phyloP scores from a whole-genome alignment of 1,284 basidiomycete genomes.

The Clitocybe nebularis region DNA sequence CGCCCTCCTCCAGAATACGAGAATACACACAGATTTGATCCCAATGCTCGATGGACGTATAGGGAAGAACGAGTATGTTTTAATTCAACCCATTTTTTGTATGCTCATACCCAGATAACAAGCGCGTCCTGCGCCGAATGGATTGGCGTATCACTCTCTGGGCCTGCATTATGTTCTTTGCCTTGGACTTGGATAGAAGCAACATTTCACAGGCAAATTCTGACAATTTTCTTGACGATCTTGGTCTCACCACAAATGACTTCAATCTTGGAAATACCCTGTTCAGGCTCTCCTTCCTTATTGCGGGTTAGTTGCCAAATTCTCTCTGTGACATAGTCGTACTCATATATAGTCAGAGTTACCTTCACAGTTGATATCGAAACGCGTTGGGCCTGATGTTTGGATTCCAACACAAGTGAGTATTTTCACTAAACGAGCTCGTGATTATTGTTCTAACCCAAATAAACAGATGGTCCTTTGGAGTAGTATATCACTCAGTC shows the following conservation, averaged over 20 bases:
- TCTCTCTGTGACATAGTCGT: neutral
- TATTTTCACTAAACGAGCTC: slow-evolving; percentile 2
- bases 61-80: slow-evolving; percentile 58
- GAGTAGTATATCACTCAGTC: slow-evolving; percentile 55
- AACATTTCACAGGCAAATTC: slow-evolving; percentile 57
- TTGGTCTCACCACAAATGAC: slow-evolving; percentile 49
- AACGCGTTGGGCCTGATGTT: slow-evolving; percentile 66
- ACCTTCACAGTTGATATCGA: slow-evolving; percentile 71
- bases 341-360: slow-evolving; percentile 33
- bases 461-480: slow-evolving; percentile 44
- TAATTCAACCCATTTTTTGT: too few relatives aligned
- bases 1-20: slow-evolving; percentile 55
- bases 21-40: slow-evolving; percentile 64
- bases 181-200: slow-evolving; percentile 53
- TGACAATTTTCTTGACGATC: slow-evolving; percentile 53
- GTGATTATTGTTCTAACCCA: neutral
- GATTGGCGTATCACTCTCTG: slow-evolving; percentile 63
- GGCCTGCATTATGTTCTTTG: slow-evolving; percentile 64
- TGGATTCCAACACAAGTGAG: slow-evolving; percentile 66
- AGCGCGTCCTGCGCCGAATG: slow-evolving; percentile 60
- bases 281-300: slow-evolving; percentile 53
- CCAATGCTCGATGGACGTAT: slow-evolving; percentile 67
- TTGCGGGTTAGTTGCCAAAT: slow-evolving; percentile 36
- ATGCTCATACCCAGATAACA: slow-evolving; percentile 38
- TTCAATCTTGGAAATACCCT: slow-evolving; percentile 67